Evolutionary conservation across 2,329 filamentous ascomycete species (phyloP).

Genomic region (Paraphoma sp.): DNA sequence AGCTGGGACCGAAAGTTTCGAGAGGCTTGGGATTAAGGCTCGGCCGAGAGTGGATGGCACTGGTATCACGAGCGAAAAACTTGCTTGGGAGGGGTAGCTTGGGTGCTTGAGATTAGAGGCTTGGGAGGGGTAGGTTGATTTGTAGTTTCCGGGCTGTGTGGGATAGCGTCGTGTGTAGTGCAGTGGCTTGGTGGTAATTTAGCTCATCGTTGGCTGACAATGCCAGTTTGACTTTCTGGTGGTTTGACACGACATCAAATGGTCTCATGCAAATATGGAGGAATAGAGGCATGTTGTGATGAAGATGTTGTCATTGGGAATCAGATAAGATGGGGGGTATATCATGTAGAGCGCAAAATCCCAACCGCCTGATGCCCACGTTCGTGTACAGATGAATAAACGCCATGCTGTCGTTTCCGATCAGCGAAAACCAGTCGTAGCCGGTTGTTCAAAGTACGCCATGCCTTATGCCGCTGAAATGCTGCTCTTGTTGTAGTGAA

Average conservation of each 20-base stretch:
- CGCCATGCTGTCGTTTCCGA: constrained; percentile 29
- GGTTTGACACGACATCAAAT: not conserved
- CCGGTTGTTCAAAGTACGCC: constrained; percentile 17
- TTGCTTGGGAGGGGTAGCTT: too few species aligned
- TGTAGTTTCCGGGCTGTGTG: not conserved
- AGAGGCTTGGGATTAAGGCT: too few species aligned
- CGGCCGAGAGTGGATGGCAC: too few species aligned
- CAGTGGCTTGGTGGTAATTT: not conserved
- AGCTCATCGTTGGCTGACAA: too few species aligned
- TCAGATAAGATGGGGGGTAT: constrained; percentile 4
- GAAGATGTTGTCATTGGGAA: not conserved
- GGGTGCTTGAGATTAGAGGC: not conserved
- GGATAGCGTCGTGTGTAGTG: not conserved
- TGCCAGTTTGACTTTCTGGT: not conserved
- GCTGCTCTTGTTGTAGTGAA: constrained; percentile 10
- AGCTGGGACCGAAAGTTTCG: too few species aligned
- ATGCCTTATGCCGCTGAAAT: constrained; percentile 30
- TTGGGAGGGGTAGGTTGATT: not conserved
- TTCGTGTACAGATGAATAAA: constrained; percentile 10
- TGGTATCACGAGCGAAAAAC: too few species aligned
- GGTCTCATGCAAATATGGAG: not conserved
- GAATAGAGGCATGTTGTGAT: not conserved
- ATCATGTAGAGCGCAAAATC: constrained; percentile 2
- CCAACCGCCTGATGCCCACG: not conserved
- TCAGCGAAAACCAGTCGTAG: constrained; percentile 12